phyloP scores from a whole-genome alignment of 768 basidiomycete genomes.

The Mycena olivaceomarginata region DNA sequence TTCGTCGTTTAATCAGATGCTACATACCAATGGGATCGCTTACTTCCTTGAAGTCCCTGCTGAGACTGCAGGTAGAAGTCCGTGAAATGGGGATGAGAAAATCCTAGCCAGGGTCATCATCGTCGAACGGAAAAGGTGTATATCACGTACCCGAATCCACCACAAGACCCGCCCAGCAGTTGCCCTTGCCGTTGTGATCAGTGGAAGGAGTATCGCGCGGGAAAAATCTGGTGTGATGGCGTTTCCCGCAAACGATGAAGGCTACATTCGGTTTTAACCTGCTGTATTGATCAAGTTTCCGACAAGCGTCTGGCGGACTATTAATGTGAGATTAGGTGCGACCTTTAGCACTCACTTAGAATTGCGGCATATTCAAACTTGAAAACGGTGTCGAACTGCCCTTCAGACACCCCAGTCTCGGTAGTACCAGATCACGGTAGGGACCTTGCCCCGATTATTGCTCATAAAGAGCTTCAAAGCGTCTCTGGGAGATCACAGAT shows the following conservation, averaged over 20 bases:
- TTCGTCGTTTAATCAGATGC: not conserved
- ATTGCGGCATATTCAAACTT: not conserved
- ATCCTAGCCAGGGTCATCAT: not conserved
- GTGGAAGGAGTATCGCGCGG: not conserved
- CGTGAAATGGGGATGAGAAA: slow-evolving; percentile 68
- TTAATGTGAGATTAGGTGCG: not conserved
- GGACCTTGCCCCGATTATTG: not conserved
- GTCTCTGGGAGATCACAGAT: not conserved
- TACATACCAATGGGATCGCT: slow-evolving; percentile 39
- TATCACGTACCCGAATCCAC: not conserved
- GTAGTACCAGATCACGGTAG: slow-evolving; percentile 40
- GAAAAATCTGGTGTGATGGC: slow-evolving; percentile 13
- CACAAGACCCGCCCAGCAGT: slow-evolving; percentile 2
- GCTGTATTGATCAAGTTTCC: not conserved
- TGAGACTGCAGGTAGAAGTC: slow-evolving; percentile 82
- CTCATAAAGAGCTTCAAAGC: not conserved
- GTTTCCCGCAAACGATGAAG: slow-evolving; percentile 11
- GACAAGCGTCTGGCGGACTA: not conserved
- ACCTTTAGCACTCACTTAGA: not conserved
- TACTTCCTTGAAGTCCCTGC: slow-evolving; percentile 70
- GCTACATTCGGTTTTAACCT: not conserved
- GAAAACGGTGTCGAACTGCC: slow-evolving; percentile 52
- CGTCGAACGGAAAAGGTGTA: too few relatives aligned
- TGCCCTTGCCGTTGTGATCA: not conserved
- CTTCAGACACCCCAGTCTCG: slow-evolving; percentile 59